These are phyloP conservation scores for Ogataea hybrid DNA, from an alignment of 1,139 yeast genomes.

Conservation along the genomic window DNA sequence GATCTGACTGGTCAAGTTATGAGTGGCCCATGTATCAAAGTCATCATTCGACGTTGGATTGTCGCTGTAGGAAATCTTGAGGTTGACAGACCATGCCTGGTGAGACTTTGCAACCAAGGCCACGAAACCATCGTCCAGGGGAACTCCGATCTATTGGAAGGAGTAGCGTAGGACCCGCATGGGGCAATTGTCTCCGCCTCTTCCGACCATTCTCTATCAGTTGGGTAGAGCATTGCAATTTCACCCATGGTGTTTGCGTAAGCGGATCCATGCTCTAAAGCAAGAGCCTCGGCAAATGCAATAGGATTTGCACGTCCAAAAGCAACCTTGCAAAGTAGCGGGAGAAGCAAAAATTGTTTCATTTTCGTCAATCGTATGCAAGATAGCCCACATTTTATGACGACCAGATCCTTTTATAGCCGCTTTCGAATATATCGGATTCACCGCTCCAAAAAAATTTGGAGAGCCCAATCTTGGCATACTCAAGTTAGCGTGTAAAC, in stretches of 20 bases:
- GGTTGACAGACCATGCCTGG: conserved; percentile 36
- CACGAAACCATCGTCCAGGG: conserved; percentile 41
- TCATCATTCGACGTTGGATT: conserved; percentile 38
- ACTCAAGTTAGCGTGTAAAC: conserved; percentile 16
- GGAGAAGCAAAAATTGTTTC: conserved; percentile 13
- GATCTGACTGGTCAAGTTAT: conserved; percentile 37
- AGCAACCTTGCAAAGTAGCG: conserved; percentile 15
- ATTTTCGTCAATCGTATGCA: conserved; percentile 9
- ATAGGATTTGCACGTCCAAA: conserved; percentile 26
- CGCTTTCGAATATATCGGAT: conserved; percentile 8
- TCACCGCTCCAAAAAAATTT: background rate
- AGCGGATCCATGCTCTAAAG: conserved; percentile 34
- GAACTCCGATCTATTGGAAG: conserved; percentile 39
- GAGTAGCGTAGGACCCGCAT: conserved; percentile 37
- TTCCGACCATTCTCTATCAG: conserved; percentile 41
- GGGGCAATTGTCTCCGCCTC: conserved; percentile 41
- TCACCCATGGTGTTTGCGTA: conserved; percentile 41
- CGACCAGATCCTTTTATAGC: conserved; percentile 1
- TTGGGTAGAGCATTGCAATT: conserved; percentile 40
- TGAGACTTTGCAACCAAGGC: conserved; percentile 40
- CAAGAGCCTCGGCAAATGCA: conserved; percentile 31
- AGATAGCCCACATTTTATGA: background rate
- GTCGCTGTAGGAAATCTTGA: conserved; percentile 37
- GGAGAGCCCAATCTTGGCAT: background rate
- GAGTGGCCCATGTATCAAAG: conserved; percentile 38